Conservation (phyloP, 2,329 filamentous ascomycete genomes). For the Penicillium oxalicum region DNA sequence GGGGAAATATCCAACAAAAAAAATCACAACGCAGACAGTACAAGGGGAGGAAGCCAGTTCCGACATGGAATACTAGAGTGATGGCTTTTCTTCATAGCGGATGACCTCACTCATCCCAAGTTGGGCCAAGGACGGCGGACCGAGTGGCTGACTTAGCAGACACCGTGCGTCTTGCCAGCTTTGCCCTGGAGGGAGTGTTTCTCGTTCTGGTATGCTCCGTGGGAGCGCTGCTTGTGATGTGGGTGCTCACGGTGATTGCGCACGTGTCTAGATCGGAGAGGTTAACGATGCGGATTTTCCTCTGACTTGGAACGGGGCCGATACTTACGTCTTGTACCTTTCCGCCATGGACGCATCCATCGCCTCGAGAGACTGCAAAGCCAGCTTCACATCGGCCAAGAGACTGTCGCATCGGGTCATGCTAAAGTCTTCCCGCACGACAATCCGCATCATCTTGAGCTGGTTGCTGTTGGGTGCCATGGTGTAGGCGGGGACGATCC, state of each 20-base stretch:
- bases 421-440: conserved; percentile 88
- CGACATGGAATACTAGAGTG: no score
- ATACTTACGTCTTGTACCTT: conserved; percentile 58
- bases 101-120: no score
- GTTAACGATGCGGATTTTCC: neutral
- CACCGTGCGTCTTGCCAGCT: conserved; percentile 80
- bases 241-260: conserved; percentile 50
- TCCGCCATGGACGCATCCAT: conserved; percentile 69
- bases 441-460: conserved; percentile 86
- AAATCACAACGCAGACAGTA: no score
- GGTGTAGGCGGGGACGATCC: conserved; percentile 94
- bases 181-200: conserved; percentile 84
- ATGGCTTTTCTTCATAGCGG: no score
- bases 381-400: conserved; percentile 71
- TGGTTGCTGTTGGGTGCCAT: conserved; percentile 84
- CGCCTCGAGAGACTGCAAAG: conserved; percentile 62
- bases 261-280: conserved; percentile 39
- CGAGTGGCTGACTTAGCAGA: conserved; percentile 55
- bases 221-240: conserved; percentile 50
- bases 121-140: no score
- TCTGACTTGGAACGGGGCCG: neutral
- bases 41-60: no score
- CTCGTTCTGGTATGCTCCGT: conserved; percentile 59
- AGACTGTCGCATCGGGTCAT: conserved; percentile 74
- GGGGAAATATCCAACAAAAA: no score